Base-by-base conservation (phyloP, 106 monocot genomes). In the Dendrobium officinale region DNA sequence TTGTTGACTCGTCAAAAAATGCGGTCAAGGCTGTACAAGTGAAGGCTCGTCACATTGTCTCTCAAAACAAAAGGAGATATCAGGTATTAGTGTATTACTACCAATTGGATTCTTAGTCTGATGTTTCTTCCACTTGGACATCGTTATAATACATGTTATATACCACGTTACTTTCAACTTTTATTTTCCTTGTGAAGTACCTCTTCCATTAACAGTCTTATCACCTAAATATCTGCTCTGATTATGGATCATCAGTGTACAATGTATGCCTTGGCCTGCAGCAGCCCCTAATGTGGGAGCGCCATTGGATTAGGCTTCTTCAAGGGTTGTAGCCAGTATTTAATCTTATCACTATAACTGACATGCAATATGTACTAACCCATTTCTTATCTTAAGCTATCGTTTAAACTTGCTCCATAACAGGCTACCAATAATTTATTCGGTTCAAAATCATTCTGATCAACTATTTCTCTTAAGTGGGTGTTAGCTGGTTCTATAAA, bases 41-140 rank as follows among this genome's bases (percentile, higher is more conserved):
- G 29, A 97, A 97, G 85, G 97, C 97, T 77, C 90, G 94, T 20
- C 98, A 98, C 77, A 94, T 98, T 11, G 98, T 98, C 6, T 98
- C 98, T 40, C 98, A 98, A 77, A 98, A 98, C 85, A 98, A 98
- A 82, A 94, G 98, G 84, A 89, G 98, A 91, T 98, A 94, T 78
- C 98, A 98, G 91, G 98, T 98, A 82, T 48, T 85, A 8, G 42
- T 48, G 98, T 98, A 82, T 48, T 85, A 8, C 54, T 48, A 41
- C 20, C 78, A 58, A 56, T 58, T 17, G 58, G 19, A 58, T 78
- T 59, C 16, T 58, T 59, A 33, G 19, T 58, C 17, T 40, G 37
- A 33, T 40, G 5, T 78, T 24, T 76, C 43, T 76, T 24, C 10
- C 42, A n/a, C 22, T 48, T 76, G 11, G 3, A 2, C n/a, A 29